A percentile compares a stretch with the other conserved stretches of the same genome.
These are phyloP conservation scores for Cenchrus americanus DNA, from an alignment of 176 grass and related monocot genomes.

Conservation along the genomic window DNA sequence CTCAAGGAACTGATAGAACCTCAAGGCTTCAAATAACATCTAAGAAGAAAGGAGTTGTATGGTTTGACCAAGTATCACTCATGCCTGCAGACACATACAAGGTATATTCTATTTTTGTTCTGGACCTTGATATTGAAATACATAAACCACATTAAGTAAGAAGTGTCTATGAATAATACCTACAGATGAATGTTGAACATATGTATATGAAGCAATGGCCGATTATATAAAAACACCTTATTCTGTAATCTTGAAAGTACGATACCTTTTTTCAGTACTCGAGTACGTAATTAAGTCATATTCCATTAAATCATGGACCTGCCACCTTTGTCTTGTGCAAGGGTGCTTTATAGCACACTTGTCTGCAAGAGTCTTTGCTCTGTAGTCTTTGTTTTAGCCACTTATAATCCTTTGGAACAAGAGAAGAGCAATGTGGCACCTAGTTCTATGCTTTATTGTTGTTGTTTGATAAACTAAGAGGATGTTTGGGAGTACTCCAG, in stretches of 20 bases:
- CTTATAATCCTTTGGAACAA: not conserved
- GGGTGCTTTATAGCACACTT: not conserved
- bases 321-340: not conserved
- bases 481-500: no score
- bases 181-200: slow-evolving; percentile 30
- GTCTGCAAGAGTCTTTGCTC: not conserved
- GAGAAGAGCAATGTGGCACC: not conserved
- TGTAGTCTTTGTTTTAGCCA: not conserved
- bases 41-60: slow-evolving; percentile 45
- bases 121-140: not conserved
- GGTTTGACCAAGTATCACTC: slow-evolving; percentile 64
- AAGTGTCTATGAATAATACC: not conserved
- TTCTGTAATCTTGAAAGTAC: not conserved
- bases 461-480: no score
- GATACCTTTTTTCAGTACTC: not conserved
- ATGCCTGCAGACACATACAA: slow-evolving; percentile 60
- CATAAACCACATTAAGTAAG: not conserved
- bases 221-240: not conserved
- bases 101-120: slow-evolving; percentile 17
- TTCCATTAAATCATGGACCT: not conserved
- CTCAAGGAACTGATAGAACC: slow-evolving; percentile 41
- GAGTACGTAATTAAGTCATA: not conserved
- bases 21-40: slow-evolving; percentile 52
- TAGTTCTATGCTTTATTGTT: not conserved
- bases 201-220: slow-evolving; percentile 25